Evolutionary conservation across 208 protist species (phyloP).

Genomic region (Vickermania spadyakhi): DNA sequence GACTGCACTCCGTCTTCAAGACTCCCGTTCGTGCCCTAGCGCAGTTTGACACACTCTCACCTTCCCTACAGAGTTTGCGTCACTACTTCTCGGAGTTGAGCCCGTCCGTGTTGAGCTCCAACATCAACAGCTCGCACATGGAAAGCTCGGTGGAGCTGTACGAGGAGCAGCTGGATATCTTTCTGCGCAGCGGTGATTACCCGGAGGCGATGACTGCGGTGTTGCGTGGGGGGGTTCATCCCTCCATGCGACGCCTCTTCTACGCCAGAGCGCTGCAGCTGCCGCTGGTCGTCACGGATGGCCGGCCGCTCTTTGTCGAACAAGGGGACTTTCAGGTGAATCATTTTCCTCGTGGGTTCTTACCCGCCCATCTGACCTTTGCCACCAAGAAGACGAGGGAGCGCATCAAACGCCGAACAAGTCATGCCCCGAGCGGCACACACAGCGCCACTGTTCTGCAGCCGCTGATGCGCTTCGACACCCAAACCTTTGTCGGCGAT

Average conservation of each 20-base stretch:
- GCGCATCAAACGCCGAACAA: conserved; percentile 43
- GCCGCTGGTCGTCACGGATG: conserved; percentile 47
- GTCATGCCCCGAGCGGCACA: conserved; percentile 49
- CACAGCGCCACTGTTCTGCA: conserved; percentile 40
- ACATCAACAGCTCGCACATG: conserved; percentile 9
- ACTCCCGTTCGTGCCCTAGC: background rate
- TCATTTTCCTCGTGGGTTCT: conserved; percentile 7
- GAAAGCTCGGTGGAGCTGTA: conserved; percentile 32
- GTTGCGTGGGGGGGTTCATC: conserved; percentile 48
- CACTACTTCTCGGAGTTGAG: conserved; percentile 44
- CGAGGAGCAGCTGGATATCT: conserved; percentile 37
- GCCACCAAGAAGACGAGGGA: conserved; percentile 41
- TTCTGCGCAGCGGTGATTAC: conserved; percentile 38
- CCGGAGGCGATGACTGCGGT: conserved; percentile 22
- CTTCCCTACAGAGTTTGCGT: conserved; percentile 37
- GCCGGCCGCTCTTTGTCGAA: conserved; percentile 32
- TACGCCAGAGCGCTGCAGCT: conserved; percentile 75
- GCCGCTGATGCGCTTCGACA: conserved; percentile 35
- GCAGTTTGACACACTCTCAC: conserved; percentile 3
- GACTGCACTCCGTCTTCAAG: conserved; percentile 17
- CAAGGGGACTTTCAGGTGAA: conserved; percentile 30
- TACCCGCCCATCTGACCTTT: conserved; percentile 36
- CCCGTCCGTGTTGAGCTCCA: conserved; percentile 14
- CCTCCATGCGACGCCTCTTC: conserved; percentile 61
- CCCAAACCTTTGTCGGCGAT: conserved; percentile 42